Base-by-base conservation (phyloP, 495 filamentous ascomycete genomes). In the Lophiotrema nucula region DNA sequence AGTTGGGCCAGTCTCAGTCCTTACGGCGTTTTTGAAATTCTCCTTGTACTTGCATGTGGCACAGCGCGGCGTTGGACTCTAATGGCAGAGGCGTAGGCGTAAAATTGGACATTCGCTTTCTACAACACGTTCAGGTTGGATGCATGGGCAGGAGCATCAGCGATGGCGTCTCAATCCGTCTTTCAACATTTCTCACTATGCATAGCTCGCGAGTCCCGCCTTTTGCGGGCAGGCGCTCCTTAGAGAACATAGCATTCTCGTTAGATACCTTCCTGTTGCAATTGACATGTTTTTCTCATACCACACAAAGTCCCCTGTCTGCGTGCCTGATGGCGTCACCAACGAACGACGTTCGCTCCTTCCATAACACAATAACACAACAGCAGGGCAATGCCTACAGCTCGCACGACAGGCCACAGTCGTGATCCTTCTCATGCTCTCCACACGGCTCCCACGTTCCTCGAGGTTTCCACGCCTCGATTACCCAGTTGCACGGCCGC, bases 1-100 rank as follows among this genome's bases (percentile, higher is more conserved):
- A 56, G 24, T 38, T 56, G 58, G 58, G 58, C 43, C 51, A 49
- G 58, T 44, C 31, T 31, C 51, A 35, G 22, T 56, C 44, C 19
- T 50, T 51, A 42, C 22, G 51, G 51, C 58, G 58, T 55, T 54
- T 21, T 16, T 23, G 39, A 48, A 60, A 47, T 5, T 27, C n/a
- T 19, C 12, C n/a, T 19, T 16, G 15, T 19, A 15, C 31, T 8
- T 35, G 31, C 31, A n/a, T n/a, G n/a, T n/a, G n/a, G n/a, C n/a
- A 35, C 31, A 19, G 18, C 18, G 21, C 18, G 57, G 57, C 33
- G 39, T 46, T 48, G 50, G 27, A 56, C 33, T 18, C 44, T 62
- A 62, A 62, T 62, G 37, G 57, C 11, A 16, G 35, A 23, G 45
- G 38, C 33, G 25, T 15, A 35, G 31, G 31, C 31, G 22, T 19